Conservation (phyloP, 495 filamentous ascomycete genomes). For the Neurospora sp. region DNA sequence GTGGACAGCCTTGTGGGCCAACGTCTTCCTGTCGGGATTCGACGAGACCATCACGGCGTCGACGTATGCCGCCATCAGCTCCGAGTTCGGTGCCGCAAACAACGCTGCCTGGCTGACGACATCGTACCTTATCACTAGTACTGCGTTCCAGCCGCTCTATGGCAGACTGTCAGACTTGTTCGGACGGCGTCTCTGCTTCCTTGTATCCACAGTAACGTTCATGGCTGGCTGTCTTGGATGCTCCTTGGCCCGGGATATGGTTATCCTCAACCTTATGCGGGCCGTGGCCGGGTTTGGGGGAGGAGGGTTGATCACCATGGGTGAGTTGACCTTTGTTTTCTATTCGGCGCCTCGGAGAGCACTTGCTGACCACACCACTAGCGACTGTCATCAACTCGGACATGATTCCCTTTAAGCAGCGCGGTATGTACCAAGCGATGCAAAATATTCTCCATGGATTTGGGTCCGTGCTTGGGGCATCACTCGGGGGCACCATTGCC, state of each 20-base stretch:
- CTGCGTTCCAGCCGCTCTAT: constrained; percentile 47
- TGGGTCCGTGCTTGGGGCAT: constrained; percentile 38
- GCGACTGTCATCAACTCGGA: constrained; percentile 59
- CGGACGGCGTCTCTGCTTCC: constrained; percentile 43
- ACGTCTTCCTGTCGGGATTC: constrained; percentile 56
- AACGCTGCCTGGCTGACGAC: constrained; percentile 60
- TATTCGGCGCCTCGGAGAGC: background rate
- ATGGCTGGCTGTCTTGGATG: constrained; percentile 38
- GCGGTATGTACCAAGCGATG: constrained; percentile 56
- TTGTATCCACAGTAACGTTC: constrained; percentile 39
- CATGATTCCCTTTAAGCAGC: constrained; percentile 50
- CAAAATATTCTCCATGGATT: constrained; percentile 55
- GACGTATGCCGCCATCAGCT: constrained; percentile 56
- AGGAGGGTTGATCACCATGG: constrained; percentile 53
- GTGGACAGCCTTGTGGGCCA: constrained; percentile 48
- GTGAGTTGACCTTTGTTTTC: constrained; percentile 21
- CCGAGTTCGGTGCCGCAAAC: constrained; percentile 41
- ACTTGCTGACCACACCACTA: constrained; percentile 13
- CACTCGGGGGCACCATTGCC: constrained; percentile 39
- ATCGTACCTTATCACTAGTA: constrained; percentile 64
- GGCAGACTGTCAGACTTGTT: constrained; percentile 43
- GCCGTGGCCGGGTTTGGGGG: constrained; percentile 49
- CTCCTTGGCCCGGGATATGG: constrained; percentile 31
- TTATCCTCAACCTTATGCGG: constrained; percentile 33
- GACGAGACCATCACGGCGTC: constrained; percentile 58